Percentiles rank a stretch among this genome's conserved stretches.
Evolutionary conservation across 2,329 filamentous ascomycete species (phyloP).

Genomic region (Dothideomycetes sp.): DNA sequence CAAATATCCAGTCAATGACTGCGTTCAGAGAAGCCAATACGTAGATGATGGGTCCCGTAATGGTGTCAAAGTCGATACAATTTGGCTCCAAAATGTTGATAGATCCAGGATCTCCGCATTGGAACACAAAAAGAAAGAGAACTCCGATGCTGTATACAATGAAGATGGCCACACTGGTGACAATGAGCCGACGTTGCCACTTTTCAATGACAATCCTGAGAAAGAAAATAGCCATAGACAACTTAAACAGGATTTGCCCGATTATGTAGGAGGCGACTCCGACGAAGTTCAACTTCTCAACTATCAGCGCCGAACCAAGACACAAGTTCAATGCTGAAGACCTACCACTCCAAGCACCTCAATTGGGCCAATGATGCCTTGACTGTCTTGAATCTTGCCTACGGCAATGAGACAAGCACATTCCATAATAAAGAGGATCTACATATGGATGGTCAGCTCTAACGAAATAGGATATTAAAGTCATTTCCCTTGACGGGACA

Average conservation of each 20-base stretch:
- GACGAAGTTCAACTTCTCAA: background rate
- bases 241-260: constrained; percentile 27
- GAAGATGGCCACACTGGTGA: constrained; percentile 15
- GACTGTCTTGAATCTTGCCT: constrained; percentile 1
- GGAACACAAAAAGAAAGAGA: constrained; percentile 15
- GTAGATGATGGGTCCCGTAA: constrained; percentile 13
- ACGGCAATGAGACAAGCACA: constrained; percentile 1
- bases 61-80: constrained; percentile 8
- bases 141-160: constrained; percentile 7
- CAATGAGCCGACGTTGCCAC: constrained; percentile 24
- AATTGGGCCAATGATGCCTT: background rate
- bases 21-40: constrained; percentile 24
- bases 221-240: constrained; percentile 34
- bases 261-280: constrained; percentile 1
- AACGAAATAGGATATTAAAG: background rate
- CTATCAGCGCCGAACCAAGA: background rate
- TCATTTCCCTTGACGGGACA: no score
- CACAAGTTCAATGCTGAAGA: background rate
- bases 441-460: background rate
- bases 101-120: constrained; percentile 8
- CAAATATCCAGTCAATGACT: constrained; percentile 24
- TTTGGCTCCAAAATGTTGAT: constrained; percentile 5
- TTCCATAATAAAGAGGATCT: constrained; percentile 2
- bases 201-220: constrained; percentile 26
- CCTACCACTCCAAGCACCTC: background rate